A percentile compares a stretch with the other conserved stretches of the same genome.
Evolutionary conservation across 2,329 filamentous ascomycete genomes (phyloP).

Genomic region (Venturia asperata): DNA sequence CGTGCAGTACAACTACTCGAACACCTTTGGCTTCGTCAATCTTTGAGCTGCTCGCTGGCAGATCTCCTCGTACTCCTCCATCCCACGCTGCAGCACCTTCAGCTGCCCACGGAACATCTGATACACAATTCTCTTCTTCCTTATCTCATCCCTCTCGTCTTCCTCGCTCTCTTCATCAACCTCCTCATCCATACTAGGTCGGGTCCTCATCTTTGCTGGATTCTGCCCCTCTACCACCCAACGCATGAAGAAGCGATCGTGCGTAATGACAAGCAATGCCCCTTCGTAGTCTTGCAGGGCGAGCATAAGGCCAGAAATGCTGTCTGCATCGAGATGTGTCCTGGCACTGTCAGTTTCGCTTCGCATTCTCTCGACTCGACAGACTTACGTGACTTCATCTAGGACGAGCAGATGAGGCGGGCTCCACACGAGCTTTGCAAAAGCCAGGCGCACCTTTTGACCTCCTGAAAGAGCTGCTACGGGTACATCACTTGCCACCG

Average conservation of each 20-base stretch:
- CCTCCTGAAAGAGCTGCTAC: conserved; percentile 69
- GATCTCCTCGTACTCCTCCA: conserved; percentile 34
- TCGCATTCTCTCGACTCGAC: neutral
- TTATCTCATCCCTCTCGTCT: conserved; percentile 38
- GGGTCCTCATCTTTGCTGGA: conserved; percentile 30
- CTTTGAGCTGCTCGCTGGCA: conserved; percentile 28
- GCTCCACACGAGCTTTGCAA: conserved; percentile 62
- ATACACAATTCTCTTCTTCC: conserved; percentile 36
- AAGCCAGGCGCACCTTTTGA: conserved; percentile 57
- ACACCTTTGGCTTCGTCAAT: conserved; percentile 21
- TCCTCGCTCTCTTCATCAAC: conserved; percentile 38
- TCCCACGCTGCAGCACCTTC: conserved; percentile 32
- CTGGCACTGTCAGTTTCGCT: conserved; percentile 28
- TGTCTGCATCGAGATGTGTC: conserved; percentile 79
- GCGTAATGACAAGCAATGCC: conserved; percentile 68
- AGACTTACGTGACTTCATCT: conserved; percentile 57
- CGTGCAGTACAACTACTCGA: neutral
- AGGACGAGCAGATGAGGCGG: conserved; percentile 66
- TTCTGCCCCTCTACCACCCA: conserved; percentile 60
- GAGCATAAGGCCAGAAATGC: conserved; percentile 62
- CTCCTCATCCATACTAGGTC: conserved; percentile 29
- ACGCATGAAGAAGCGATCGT: conserved; percentile 75
- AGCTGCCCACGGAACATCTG: conserved; percentile 31
- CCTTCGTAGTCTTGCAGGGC: conserved; percentile 64
- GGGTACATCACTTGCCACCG: conserved; percentile 65